phyloP scores from a whole-genome alignment of 306 rosid genomes.

The Pyrus bretschneideri region DNA sequence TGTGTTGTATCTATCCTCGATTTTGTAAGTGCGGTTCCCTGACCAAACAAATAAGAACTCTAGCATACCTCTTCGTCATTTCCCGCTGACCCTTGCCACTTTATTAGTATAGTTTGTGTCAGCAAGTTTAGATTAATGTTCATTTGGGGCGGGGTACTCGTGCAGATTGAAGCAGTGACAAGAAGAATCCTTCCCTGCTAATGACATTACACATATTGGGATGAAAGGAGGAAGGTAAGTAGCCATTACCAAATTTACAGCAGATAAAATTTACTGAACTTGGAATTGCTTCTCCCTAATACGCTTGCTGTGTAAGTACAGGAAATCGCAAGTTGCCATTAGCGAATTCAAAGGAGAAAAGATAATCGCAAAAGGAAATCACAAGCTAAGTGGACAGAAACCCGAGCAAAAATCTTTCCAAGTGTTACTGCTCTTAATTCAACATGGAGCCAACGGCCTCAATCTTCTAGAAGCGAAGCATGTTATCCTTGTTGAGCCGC shows the following conservation, averaged over 20 bases:
- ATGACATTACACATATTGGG: constrained; percentile 51
- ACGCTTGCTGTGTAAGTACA: constrained; percentile 32
- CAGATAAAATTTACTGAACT: background rate
- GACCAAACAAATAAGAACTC: background rate
- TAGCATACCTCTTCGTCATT: no score
- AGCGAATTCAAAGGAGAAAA: constrained; percentile 74
- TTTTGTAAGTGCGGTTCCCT: background rate
- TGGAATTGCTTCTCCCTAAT: constrained; percentile 5
- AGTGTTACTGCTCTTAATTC: constrained; percentile 78
- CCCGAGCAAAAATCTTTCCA: constrained; percentile 39
- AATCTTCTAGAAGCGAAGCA: constrained; percentile 93
- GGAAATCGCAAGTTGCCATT: constrained; percentile 78
- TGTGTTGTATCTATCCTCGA: background rate
- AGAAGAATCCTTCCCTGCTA: constrained; percentile 73
- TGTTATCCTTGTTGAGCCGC: constrained; percentile 86
- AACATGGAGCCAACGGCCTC: constrained; percentile 94
- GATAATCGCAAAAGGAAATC: constrained; percentile 28
- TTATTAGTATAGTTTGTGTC: background rate
- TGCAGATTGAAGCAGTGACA: constrained; percentile 86
- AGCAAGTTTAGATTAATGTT: background rate
- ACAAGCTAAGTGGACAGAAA: constrained; percentile 17
- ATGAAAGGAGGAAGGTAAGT: constrained; percentile 98
- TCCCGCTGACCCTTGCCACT: background rate
- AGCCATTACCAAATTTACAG: background rate
- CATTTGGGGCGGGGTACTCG: constrained; percentile 11